These are phyloP conservation scores for Myxozyma nipponensis DNA, from an alignment of 805 yeast species.

Conservation along the genomic window DNA sequence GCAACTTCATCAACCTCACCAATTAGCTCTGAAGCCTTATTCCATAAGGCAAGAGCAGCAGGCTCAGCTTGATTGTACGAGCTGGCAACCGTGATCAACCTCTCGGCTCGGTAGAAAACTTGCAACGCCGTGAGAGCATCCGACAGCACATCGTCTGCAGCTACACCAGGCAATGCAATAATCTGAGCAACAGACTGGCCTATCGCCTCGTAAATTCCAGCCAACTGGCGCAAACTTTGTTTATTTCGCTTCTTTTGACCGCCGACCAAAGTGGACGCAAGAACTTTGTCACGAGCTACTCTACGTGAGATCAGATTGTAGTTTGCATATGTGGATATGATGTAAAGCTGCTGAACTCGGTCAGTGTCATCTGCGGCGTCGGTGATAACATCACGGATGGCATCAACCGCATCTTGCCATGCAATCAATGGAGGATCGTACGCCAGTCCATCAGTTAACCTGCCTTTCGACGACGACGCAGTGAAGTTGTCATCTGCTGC, in stretches of 20 bases:
- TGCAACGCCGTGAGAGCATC: slow-evolving; percentile 51
- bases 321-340: slow-evolving; percentile 69
- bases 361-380: slow-evolving; percentile 39
- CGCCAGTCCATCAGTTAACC: slow-evolving; percentile 27
- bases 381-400: slow-evolving; percentile 51
- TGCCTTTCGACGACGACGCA: not conserved
- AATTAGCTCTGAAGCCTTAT: slow-evolving; percentile 24
- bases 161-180: slow-evolving; percentile 85
- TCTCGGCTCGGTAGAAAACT: slow-evolving; percentile 42
- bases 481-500: slow-evolving; percentile 19
- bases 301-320: slow-evolving; percentile 64
- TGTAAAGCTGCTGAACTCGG: slow-evolving; percentile 60
- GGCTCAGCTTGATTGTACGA: slow-evolving; percentile 23
- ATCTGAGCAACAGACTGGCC: slow-evolving; percentile 54
- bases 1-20: slow-evolving; percentile 21
- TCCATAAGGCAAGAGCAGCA: slow-evolving; percentile 11
- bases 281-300: slow-evolving; percentile 59
- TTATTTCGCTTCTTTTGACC: slow-evolving; percentile 6
- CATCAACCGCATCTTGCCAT: slow-evolving; percentile 67
- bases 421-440: slow-evolving; percentile 56
- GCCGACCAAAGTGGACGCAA: slow-evolving; percentile 6
- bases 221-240: slow-evolving; percentile 33
- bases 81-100: slow-evolving; percentile 23
- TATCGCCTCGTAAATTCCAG: slow-evolving; percentile 51
- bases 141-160: slow-evolving; percentile 69